Base-by-base conservation (phyloP, 2,329 filamentous ascomycete genomes). In the Neopestalotiopsis clavispora region DNA sequence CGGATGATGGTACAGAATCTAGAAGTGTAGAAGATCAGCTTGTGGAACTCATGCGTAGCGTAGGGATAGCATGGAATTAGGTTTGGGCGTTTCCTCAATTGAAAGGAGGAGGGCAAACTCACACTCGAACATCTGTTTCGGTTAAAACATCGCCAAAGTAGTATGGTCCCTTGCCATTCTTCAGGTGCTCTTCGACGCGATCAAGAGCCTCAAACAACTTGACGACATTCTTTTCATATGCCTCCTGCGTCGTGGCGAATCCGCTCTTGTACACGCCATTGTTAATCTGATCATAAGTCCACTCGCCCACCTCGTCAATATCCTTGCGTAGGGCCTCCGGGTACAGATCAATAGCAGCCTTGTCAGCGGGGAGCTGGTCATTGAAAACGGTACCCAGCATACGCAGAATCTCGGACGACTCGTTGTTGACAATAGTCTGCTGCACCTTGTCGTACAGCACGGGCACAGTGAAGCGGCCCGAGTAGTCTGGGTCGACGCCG, bases 301-400 rank as follows among this genome's bases (percentile, higher is more conserved):
- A 97, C 66, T 86, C 86, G 78, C 97, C 92, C 60, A 91, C 85
- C 70, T 89, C 88, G 71, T 98, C 94, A 74, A 98, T 97, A 65
- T 91, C 79, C 56, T 74, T 74, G 58, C 85, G 86, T n/a, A 97
- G 83, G 0, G 84, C 75, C 58, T 86, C 78, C 0, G 94, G 94
- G 78, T 92, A 93, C 56, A 95, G 85, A 60, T 91, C 87, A 4
- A 95, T 78, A 2, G 81, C 80, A 68, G 87, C 87, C 78, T 89
- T 87, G 76, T 90, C 79, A 2, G 86, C 84, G 0, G 87, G 86
- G 30, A 95, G 78, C 45, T 93, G 77, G 71, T 88, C 86, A 79
- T 98, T 91, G 78, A 98, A 98, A 79, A 90, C 93, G 57, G 86
- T 87, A 78, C 93, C 93, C 71, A 98, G 84, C 93, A 97, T 97